Percentiles rank a stretch among this genome's conserved stretches.
Conservation (phyloP, 169 alveolate species). For the Prorocentrum cordatum region DNA sequence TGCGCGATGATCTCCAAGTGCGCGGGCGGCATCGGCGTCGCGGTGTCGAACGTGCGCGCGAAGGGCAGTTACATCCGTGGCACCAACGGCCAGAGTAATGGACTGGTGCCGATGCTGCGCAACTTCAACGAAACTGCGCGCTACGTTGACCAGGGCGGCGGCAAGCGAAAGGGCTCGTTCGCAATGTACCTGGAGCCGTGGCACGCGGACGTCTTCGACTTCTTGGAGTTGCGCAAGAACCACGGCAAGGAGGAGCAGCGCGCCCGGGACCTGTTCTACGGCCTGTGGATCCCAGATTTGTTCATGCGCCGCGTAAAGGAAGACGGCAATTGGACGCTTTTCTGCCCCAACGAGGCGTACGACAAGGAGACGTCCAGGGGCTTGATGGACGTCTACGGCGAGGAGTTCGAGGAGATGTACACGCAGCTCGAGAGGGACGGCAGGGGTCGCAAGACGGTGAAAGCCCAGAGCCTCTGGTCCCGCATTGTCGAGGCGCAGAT, state of each 20-base stretch:
- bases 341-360: constrained; percentile 93
- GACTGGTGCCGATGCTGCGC: constrained; percentile 96
- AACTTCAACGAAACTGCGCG: constrained; percentile 80
- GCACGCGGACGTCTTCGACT: constrained; percentile 96
- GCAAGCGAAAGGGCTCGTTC: constrained; percentile 96
- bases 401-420: constrained; percentile 90
- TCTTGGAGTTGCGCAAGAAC: constrained; percentile 89
- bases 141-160: constrained; percentile 82
- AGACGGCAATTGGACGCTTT: constrained; percentile 86
- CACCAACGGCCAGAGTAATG: constrained; percentile 96
- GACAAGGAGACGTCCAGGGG: constrained; percentile 17
- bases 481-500: constrained; percentile 92
- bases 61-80: constrained; percentile 94
- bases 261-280: constrained; percentile 96
- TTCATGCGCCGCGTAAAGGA: constrained; percentile 93
- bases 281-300: constrained; percentile 97
- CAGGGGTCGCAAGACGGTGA: constrained; percentile 89
- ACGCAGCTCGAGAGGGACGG: constrained; percentile 78
- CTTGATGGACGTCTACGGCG: constrained; percentile 82
- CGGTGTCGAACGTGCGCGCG: constrained; percentile 96
- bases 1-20: constrained; percentile 92
- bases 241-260: constrained; percentile 96
- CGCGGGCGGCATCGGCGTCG: constrained; percentile 99
- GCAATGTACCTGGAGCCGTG: constrained; percentile 99
- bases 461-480: constrained; percentile 94